Evolutionary conservation across 2,329 filamentous ascomycete genomes (phyloP).

Genomic region (Periconia sp.): DNA sequence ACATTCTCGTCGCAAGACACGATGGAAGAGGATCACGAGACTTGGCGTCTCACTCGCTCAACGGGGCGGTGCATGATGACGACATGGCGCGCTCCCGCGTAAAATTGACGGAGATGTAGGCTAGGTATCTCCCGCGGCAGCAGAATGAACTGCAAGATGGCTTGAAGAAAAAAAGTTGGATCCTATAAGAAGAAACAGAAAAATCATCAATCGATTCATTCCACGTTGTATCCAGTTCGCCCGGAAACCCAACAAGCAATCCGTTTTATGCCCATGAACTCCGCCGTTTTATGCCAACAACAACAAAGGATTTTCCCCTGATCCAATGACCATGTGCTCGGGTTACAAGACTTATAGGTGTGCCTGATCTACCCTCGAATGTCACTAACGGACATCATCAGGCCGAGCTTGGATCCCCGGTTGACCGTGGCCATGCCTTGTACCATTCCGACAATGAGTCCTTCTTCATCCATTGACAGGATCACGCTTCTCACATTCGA

Average conservation of each 20-base stretch:
- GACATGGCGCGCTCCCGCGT: slow-evolving; percentile 1
- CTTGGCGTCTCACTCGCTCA: slow-evolving; percentile 10
- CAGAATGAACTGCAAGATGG: no score
- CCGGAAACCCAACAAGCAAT: no score
- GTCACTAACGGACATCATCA: no score
- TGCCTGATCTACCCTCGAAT: not conserved
- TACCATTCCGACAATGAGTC: no score
- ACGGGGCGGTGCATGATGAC: slow-evolving; percentile 5
- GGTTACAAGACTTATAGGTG: not conserved
- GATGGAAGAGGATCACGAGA: slow-evolving; percentile 2
- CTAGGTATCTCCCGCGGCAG: no score
- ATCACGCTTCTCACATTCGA: not conserved
- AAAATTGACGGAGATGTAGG: no score
- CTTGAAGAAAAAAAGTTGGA: no score
- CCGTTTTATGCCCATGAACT: not conserved
- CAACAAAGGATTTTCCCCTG: not conserved
- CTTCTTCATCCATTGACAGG: not conserved
- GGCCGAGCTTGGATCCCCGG: no score
- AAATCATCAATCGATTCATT: no score
- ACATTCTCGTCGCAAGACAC: not conserved
- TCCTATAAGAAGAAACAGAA: no score
- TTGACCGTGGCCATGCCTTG: no score
- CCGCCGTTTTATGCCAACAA: not conserved
- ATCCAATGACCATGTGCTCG: not conserved
- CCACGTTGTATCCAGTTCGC: not conserved